Conservation (phyloP, 257 asterid species). For the Marsdenia floribunda region DNA sequence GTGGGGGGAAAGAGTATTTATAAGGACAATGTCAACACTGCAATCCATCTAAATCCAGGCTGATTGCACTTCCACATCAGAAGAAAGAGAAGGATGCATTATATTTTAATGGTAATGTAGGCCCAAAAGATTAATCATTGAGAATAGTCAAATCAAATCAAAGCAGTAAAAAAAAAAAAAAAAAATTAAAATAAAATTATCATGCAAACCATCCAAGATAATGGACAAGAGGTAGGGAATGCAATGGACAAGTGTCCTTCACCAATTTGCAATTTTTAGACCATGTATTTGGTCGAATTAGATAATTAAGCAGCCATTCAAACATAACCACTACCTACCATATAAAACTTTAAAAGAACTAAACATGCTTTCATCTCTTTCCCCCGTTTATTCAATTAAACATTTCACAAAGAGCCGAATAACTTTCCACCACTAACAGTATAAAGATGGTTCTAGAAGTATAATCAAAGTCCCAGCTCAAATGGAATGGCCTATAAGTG, state of each 20-base stretch:
- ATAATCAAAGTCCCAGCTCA: too few species aligned
- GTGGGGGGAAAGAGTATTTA: too few species aligned
- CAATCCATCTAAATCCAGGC: neutral
- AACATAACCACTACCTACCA: neutral
- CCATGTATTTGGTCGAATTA: neutral
- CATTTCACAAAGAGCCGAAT: too few species aligned
- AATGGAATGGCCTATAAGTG: too few species aligned
- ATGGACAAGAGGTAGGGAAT: neutral
- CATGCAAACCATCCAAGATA: neutral
- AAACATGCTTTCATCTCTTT: too few species aligned
- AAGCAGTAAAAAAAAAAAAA: neutral
- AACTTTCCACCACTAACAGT: too few species aligned
- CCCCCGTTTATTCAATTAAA: neutral
- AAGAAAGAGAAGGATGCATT: neutral
- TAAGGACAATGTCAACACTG: neutral
- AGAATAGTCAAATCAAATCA: neutral
- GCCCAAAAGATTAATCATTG: neutral
- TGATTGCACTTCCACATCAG: neutral
- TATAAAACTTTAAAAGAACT: neutral
- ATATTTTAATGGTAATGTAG: neutral
- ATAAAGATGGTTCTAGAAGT: too few species aligned
- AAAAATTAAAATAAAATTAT: too few species aligned
- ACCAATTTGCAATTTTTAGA: neutral
- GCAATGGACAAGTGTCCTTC: neutral
- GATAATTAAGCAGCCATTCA: neutral